Conservation (phyloP, 768 basidiomycete genomes). For the Lentinula raphanica region DNA sequence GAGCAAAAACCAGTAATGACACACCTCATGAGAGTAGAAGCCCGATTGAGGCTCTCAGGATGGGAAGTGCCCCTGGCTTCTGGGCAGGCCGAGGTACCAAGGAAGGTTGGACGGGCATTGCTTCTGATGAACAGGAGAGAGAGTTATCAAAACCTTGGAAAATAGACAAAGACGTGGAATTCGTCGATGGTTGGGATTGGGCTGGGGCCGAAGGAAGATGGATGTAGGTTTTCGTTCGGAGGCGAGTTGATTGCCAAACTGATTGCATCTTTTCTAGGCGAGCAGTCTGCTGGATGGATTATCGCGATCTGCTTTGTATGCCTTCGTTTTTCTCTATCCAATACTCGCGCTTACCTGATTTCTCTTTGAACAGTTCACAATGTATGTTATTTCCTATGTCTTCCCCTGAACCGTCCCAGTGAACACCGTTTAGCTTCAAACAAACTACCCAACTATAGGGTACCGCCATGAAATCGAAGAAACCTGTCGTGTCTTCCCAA, state of each 20-base stretch:
- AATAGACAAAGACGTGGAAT: constrained; percentile 14
- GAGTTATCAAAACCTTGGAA: not conserved
- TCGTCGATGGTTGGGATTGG: constrained; percentile 50
- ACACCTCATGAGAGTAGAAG: not conserved
- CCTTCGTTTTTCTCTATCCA: not conserved
- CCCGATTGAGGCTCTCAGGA: constrained; percentile 28
- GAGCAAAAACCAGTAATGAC: not conserved
- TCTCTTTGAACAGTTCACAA: constrained; percentile 31
- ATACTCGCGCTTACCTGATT: not conserved
- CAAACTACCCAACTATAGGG: not conserved
- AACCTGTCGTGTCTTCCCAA: constrained; percentile 49
- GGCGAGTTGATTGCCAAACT: not conserved
- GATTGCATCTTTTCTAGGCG: constrained; percentile 30
- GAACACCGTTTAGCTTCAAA: not conserved
- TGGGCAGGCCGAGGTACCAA: constrained; percentile 25
- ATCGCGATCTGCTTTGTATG: constrained; percentile 48
- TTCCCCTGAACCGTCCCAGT: not conserved
- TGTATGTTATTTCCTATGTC: constrained; percentile 17
- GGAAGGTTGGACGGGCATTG: not conserved
- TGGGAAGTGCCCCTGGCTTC: constrained; percentile 38
- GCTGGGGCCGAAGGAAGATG: constrained; percentile 50
- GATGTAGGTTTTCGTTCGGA: constrained; percentile 32
- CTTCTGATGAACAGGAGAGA: constrained; percentile 6
- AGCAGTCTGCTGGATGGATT: constrained; percentile 56
- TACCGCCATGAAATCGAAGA: constrained; percentile 27